These are phyloP conservation scores for Fusarium brachygibbosum DNA, from an alignment of 2,329 filamentous ascomycete species.

Conservation along the genomic window DNA sequence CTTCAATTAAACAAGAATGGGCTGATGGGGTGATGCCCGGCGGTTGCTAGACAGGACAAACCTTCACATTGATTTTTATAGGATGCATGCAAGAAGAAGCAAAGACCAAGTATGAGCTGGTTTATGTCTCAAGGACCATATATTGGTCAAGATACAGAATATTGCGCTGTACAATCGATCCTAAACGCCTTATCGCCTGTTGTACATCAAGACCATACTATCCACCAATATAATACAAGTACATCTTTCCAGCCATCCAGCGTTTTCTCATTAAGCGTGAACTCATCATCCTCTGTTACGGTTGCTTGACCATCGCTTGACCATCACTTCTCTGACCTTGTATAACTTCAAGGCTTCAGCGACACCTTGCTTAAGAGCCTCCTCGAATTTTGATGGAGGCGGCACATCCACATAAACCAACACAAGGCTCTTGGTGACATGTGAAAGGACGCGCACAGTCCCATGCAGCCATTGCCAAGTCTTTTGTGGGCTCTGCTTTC, in stretches of 20 bases:
- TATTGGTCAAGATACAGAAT: constrained; percentile 19
- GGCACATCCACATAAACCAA: constrained; percentile 94
- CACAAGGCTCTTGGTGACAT: constrained; percentile 91
- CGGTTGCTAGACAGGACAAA: background rate
- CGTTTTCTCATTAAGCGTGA: background rate
- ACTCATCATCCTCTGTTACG: constrained; percentile 65
- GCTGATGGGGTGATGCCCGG: constrained; percentile 1
- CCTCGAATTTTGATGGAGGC: constrained; percentile 66
- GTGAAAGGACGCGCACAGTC: constrained; percentile 87
- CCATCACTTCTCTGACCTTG: constrained; percentile 81
- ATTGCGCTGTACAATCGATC: constrained; percentile 14
- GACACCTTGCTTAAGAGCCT: constrained; percentile 67
- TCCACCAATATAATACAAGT: constrained; percentile 21
- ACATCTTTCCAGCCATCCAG: background rate
- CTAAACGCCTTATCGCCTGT: constrained; percentile 32
- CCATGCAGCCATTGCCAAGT: constrained; percentile 90
- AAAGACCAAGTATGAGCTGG: background rate
- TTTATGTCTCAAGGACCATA: background rate
- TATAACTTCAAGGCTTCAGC: constrained; percentile 76
- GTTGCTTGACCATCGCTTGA: constrained; percentile 88
- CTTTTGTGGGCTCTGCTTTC: constrained; percentile 62
- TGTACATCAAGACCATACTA: constrained; percentile 4
- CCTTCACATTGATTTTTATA: background rate
- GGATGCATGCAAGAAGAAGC: too few relatives aligned
- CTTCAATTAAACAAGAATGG: constrained; percentile 35